Evolutionary conservation across 2,329 filamentous ascomycete species (phyloP), one percentile per base, ranked within the genome.

Genomic region (Colletotrichum sp.): DNA sequence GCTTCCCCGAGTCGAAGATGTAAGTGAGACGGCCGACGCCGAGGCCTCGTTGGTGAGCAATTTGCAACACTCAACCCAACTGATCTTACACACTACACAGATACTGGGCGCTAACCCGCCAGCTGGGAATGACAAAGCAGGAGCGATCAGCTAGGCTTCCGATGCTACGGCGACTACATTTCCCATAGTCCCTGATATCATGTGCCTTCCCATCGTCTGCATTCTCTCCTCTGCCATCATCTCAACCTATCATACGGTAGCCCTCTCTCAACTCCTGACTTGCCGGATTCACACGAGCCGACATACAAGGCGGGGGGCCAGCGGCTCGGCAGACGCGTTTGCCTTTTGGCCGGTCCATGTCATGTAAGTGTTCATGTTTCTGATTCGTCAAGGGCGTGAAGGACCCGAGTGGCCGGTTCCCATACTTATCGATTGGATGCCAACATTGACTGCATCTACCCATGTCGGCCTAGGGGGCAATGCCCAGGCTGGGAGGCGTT

Each of bases 101-200:
- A 21, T 51, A 6, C 43, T 51, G 13, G n/a, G n/a, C 43, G 6
- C 43, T 8, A 51, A 3, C 2, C n/a, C n/a, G 0, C 11, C 11
- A 21, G 18, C n/a, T 13, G n/a, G 1, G 18, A 3, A 3, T 2
- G 31, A 3, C 31, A 43, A 0, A 12, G 43, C 43, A 47, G 3
- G n/a, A 13, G 43, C 11, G 2, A 3, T 51, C 6, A 21, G 2
- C 2, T 51, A 11, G 43, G 12, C 1, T 1, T 51, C 0, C n/a
- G 6, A 1, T 21, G n/a, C 43, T 51, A 3, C 0, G 3, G 43
- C 6, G 43, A 51, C n/a, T 51, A 8, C 43, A 51, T 3, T 51
- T 51, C 43, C 43, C 0, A 0, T 1, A 21, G 43, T 21, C 11
- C 43, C n/a, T 47, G n/a, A 21, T 7, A 21, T 0, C 4, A 47